A percentile compares a stretch with the other conserved stretches of the same genome.
These are phyloP conservation scores for Monosporascus sp. DNA, from an alignment of 2,329 filamentous ascomycete species.

Conservation along the genomic window DNA sequence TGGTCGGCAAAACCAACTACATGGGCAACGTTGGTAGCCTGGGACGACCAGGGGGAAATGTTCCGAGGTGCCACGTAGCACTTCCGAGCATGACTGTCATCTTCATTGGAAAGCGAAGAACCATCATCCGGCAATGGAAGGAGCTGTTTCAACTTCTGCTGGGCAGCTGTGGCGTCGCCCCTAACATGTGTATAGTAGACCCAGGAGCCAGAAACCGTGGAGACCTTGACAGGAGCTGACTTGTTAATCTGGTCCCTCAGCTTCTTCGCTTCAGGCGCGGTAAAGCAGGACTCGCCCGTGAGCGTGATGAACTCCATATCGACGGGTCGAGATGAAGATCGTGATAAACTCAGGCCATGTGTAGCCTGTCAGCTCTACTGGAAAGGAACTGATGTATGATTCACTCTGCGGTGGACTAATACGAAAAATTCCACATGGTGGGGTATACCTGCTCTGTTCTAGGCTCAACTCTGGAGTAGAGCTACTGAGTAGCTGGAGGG, in stretches of 20 bases:
- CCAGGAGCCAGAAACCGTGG: constrained; percentile 49
- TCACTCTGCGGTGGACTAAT: no score
- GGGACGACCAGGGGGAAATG: constrained; percentile 95
- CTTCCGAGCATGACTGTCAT: constrained; percentile 3
- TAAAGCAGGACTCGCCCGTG: constrained; percentile 44
- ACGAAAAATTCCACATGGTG: no score
- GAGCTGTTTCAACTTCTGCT: constrained; percentile 42
- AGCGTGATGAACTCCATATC: constrained; percentile 24
- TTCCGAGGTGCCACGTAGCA: constrained; percentile 73
- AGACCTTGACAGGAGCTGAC: constrained; percentile 37
- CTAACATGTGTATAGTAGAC: constrained; percentile 64
- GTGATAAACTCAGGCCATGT: no score
- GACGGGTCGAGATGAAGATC: background rate
- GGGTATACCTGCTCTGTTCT: no score
- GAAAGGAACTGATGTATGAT: no score
- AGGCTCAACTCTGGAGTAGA: no score
- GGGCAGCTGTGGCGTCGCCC: constrained; percentile 33
- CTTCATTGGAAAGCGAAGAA: constrained; percentile 19
- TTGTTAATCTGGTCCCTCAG: constrained; percentile 38
- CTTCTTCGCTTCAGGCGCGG: constrained; percentile 39
- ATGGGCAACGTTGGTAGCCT: constrained; percentile 88
- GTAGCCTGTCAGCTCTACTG: no score
- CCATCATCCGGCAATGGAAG: constrained; percentile 30
- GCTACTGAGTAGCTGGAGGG: no score
- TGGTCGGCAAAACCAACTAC: constrained; percentile 75